Conservation (phyloP, 306 rosid species). For the Castanea mollissima region DNA sequence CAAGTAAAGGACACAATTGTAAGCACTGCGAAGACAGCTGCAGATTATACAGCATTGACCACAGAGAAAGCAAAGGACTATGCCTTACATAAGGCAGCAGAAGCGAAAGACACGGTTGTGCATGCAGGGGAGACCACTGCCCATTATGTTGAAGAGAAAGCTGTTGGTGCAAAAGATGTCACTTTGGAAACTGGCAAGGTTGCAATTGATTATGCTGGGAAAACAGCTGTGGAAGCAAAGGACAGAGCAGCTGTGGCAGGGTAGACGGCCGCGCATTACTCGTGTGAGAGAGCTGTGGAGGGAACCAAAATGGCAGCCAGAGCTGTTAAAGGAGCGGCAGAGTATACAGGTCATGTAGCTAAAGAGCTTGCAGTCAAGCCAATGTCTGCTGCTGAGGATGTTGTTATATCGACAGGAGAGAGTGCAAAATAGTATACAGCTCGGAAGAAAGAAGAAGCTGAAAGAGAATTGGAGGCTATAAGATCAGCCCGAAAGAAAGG, state of each 20-base stretch:
- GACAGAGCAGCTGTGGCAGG: constrained; percentile 56
- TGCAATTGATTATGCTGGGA: constrained; percentile 34
- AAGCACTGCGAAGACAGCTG: constrained; percentile 30
- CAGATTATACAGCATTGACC: constrained; percentile 36
- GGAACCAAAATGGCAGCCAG: constrained; percentile 50
- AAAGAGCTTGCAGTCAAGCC: constrained; percentile 50
- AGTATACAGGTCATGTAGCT: constrained; percentile 51
- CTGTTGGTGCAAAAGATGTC: constrained; percentile 36
- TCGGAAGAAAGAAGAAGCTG: constrained; percentile 68
- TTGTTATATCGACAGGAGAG: constrained; percentile 56
- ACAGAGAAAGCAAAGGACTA: constrained; percentile 44
- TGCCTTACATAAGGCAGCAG: constrained; percentile 30
- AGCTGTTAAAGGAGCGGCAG: constrained; percentile 48
- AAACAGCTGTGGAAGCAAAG: constrained; percentile 50
- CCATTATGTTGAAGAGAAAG: constrained; percentile 42
- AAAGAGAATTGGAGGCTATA: constrained; percentile 37
- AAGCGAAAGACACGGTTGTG: constrained; percentile 28
- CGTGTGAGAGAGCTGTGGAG: constrained; percentile 52
- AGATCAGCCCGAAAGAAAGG: constrained; percentile 29
- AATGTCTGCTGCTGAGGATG: constrained; percentile 37
- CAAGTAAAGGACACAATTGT: constrained; percentile 43
- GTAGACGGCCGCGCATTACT: constrained; percentile 65
- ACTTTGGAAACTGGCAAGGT: constrained; percentile 38
- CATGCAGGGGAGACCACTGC: constrained; percentile 30
- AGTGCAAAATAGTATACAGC: constrained; percentile 68